These are phyloP conservation scores for Diaporthe citriasiana DNA, from an alignment of 2,329 filamentous ascomycete species.

Conservation along the genomic window DNA sequence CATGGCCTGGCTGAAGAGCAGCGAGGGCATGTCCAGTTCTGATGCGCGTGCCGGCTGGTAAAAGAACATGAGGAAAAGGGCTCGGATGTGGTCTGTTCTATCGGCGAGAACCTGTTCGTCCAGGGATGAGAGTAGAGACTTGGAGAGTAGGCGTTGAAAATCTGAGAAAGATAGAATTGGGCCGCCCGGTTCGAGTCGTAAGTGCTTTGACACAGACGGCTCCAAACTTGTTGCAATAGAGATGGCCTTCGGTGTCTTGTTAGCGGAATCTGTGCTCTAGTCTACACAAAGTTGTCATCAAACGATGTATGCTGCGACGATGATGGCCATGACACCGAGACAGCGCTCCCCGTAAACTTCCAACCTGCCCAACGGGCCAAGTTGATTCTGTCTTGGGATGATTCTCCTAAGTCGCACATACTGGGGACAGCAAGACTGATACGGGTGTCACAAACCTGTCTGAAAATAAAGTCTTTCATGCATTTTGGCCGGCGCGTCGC, in stretches of 20 bases:
- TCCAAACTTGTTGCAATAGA: slow-evolving; percentile 69
- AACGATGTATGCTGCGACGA: background rate
- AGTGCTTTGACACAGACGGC: slow-evolving; percentile 58
- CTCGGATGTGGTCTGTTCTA: slow-evolving; percentile 68
- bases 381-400: background rate
- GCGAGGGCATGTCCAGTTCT: slow-evolving; percentile 68
- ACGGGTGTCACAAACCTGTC: slow-evolving; percentile 52
- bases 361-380: background rate
- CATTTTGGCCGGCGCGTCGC: slow-evolving; percentile 49
- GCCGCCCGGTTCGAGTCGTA: slow-evolving; percentile 59
- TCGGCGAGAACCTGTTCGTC: slow-evolving; percentile 68
- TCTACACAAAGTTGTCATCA: background rate
- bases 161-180: slow-evolving; percentile 60
- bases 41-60: slow-evolving; percentile 68
- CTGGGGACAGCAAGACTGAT: background rate
- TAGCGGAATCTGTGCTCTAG: background rate
- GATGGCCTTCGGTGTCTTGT: slow-evolving; percentile 53
- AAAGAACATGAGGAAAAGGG: slow-evolving; percentile 69
- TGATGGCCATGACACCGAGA: background rate
- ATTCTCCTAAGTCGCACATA: no score
- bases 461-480: slow-evolving; percentile 56
- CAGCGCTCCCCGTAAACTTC: background rate
- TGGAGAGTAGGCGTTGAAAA: slow-evolving; percentile 63
- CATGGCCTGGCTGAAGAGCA: slow-evolving; percentile 66
- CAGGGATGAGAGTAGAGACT: slow-evolving; percentile 63